Conservation (phyloP, 1,139 yeast genomes). For the Nakaseomyces bracarensis region DNA sequence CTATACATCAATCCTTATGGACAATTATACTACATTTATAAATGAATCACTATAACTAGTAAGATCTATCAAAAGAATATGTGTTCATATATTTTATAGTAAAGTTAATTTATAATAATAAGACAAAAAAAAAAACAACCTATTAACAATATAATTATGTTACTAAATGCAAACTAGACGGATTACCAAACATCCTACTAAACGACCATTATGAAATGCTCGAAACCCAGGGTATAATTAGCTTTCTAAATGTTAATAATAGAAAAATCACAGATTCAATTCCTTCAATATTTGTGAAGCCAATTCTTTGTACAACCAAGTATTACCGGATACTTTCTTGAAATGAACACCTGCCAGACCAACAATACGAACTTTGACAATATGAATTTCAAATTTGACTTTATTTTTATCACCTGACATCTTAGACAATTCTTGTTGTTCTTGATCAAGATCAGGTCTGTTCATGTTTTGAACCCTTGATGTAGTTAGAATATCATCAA, state of each 20-base stretch:
- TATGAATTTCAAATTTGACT: constrained; percentile 81
- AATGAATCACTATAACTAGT: too few relatives aligned
- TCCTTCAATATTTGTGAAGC: constrained; percentile 80
- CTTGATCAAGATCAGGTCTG: constrained; percentile 14
- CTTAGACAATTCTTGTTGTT: constrained; percentile 23
- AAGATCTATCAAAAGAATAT: too few relatives aligned
- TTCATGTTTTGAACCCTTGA: constrained; percentile 30
- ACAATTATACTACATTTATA: too few relatives aligned
- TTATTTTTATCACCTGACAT: constrained; percentile 21
- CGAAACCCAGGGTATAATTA: too few relatives aligned
- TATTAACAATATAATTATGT: background rate
- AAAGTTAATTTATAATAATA: background rate
- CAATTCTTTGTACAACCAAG: constrained; percentile 88
- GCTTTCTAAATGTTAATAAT: background rate
- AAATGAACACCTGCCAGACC: constrained; percentile 94
- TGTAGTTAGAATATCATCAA: constrained; percentile 31
- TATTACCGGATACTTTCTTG: constrained; percentile 85
- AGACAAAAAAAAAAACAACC: background rate
- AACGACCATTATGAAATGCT: too few relatives aligned
- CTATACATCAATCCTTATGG: too few relatives aligned
- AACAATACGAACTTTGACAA: constrained; percentile 85
- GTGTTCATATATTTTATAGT: background rate
- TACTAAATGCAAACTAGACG: too few relatives aligned
- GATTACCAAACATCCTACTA: too few relatives aligned
- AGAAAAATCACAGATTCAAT: constrained; percentile 44